A percentile compares a stretch with the other conserved stretches of the same genome.
phyloP scores from a whole-genome alignment of 2,329 filamentous ascomycete genomes.

The Diaporthe citriasiana region DNA sequence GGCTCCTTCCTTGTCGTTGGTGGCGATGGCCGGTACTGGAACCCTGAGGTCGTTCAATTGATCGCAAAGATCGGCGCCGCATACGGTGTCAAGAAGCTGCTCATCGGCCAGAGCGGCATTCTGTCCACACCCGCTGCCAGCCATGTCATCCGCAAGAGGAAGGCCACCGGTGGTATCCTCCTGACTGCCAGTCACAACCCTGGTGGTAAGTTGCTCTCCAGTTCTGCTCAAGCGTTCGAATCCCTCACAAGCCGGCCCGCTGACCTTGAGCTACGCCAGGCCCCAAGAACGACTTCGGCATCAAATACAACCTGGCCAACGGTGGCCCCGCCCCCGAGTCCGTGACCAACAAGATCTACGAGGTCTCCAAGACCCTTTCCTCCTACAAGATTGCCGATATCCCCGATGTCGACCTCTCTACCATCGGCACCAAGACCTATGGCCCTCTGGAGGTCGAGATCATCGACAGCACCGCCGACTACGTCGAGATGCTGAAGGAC shows the following conservation, averaged over 20 bases:
- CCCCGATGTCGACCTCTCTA: slow-evolving; percentile 86
- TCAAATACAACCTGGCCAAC: slow-evolving; percentile 99
- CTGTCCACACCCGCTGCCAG: slow-evolving; percentile 96
- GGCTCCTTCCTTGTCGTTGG: slow-evolving; percentile 92
- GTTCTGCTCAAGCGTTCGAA: neutral
- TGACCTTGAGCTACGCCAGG: slow-evolving; percentile 63
- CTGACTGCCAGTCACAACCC: slow-evolving; percentile 98
- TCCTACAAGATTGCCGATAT: slow-evolving; percentile 94
- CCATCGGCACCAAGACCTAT: slow-evolving; percentile 86
- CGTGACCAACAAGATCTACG: slow-evolving; percentile 98
- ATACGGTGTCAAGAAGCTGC: slow-evolving; percentile 98
- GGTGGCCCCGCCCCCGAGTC: slow-evolving; percentile 95
- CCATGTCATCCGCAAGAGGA: slow-evolving; percentile 93
- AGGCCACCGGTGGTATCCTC: slow-evolving; percentile 96
- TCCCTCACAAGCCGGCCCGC: slow-evolving; percentile 1
- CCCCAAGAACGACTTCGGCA: slow-evolving; percentile 95
- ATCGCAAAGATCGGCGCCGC: slow-evolving; percentile 98
- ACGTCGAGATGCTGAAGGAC: slow-evolving; percentile 94
- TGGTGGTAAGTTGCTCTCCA: slow-evolving; percentile 75
- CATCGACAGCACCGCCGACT: slow-evolving; percentile 93
- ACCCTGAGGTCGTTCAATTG: slow-evolving; percentile 94
- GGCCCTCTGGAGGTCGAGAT: slow-evolving; percentile 93
- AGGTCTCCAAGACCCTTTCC: slow-evolving; percentile 87
- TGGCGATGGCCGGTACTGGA: slow-evolving; percentile 97
- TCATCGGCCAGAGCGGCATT: slow-evolving; percentile 97